phyloP scores from a whole-genome alignment of 2,329 filamentous ascomycete genomes.

The Colletotrichum endophyticum region DNA sequence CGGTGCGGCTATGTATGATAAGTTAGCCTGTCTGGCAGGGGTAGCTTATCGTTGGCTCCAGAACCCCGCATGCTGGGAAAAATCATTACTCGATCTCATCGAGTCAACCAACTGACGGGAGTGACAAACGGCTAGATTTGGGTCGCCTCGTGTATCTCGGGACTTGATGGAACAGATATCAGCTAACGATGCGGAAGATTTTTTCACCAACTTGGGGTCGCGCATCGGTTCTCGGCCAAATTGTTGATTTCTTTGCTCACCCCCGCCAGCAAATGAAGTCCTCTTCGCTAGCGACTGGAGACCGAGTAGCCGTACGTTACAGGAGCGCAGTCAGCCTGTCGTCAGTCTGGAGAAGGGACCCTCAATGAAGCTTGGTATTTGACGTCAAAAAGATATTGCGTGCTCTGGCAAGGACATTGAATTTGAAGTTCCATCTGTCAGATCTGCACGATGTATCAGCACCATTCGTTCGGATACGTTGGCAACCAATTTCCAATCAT shows the following conservation, averaged over 20 bases:
- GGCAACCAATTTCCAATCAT: background rate
- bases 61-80: conserved; percentile 19
- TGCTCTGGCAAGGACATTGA: background rate
- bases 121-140: background rate
- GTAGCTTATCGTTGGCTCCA: conserved; percentile 15
- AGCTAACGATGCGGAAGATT: background rate
- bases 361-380: background rate
- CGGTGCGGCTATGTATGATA: conserved; percentile 10
- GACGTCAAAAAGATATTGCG: background rate
- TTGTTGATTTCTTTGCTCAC: background rate
- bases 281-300: background rate
- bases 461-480: background rate
- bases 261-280: background rate
- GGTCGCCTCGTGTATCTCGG: background rate
- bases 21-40: conserved; percentile 15
- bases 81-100: conserved; percentile 32
- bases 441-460: background rate
- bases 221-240: background rate
- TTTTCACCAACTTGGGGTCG: background rate
- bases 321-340: background rate
- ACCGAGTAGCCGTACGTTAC: background rate
- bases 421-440: background rate
- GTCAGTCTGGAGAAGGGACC: background rate
- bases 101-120: conserved; percentile 23
- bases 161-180: background rate